These are phyloP conservation scores for Curvularia eragrostidis DNA, from an alignment of 2,329 filamentous ascomycete genomes.

Conservation along the genomic window DNA sequence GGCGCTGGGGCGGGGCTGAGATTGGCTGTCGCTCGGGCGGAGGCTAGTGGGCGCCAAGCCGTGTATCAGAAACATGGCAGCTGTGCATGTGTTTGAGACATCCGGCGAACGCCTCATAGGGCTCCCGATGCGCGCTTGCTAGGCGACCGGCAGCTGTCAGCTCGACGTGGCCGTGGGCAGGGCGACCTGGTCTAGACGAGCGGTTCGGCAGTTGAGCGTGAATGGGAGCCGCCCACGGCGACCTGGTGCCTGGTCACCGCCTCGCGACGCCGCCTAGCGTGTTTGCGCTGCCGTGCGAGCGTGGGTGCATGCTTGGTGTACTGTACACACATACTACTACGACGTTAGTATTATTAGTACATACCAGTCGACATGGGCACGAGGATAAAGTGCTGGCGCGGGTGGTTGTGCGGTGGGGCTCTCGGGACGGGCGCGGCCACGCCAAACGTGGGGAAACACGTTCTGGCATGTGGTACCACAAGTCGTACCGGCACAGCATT, in stretches of 20 bases:
- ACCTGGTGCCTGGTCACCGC: conserved; percentile 21
- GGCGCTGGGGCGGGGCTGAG: conserved; percentile 21
- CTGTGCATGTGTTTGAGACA: conserved; percentile 19
- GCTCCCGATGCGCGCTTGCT: conserved; percentile 26
- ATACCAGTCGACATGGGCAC: too few relatives aligned
- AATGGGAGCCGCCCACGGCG: conserved; percentile 14
- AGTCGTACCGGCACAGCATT: background rate
- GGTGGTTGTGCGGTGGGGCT: conserved; percentile 22
- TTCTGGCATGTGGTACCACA: conserved; percentile 28
- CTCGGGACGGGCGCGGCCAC: conserved; percentile 34
- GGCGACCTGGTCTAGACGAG: conserved; percentile 30
- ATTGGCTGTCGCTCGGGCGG: conserved; percentile 25
- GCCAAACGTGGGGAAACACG: conserved; percentile 46
- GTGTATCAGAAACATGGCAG: conserved; percentile 21
- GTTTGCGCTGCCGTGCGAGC: conserved; percentile 17
- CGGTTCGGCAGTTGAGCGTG: conserved; percentile 33
- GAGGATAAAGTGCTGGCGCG: background rate
- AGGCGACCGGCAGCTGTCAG: conserved; percentile 21
- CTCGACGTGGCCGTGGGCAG: conserved; percentile 19
- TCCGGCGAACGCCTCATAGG: conserved; percentile 24
- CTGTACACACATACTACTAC: too few relatives aligned
- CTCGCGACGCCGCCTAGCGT: conserved; percentile 16
- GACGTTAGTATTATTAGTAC: too few relatives aligned
- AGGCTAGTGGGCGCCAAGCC: conserved; percentile 18
- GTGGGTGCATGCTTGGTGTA: too few relatives aligned